Base-by-base conservation (phyloP, 306 rosid genomes). In the Rosa persica region DNA sequence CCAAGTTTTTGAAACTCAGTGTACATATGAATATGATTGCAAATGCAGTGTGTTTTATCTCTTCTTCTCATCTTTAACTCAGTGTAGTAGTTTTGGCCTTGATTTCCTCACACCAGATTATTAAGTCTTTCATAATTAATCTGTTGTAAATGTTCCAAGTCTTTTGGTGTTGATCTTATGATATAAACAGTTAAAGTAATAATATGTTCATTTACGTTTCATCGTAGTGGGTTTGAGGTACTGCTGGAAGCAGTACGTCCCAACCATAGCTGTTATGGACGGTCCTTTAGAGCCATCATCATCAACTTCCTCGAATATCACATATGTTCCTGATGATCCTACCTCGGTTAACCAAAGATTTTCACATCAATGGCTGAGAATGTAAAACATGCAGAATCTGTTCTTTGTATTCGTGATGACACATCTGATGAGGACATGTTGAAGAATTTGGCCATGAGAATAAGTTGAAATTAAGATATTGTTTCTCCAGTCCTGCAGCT, bases 401-500 rank as follows among this genome's bases (percentile, higher is more conserved):
- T 90, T 74, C 76, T 92, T 70, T 92, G 97, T 79, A 89, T 92
- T 75, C 93, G 97, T 11, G 95, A 92, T 39, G 97, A 90, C 87
- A 90, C 91, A 92, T 92, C 97, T 25, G 97, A 92, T 46, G 95
- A 92, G 81, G 97, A 92, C 84, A 92, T 92, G 97, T 92, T 87
- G 97, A 88, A 74, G 82, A 79, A 74, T 84, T 90, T 61, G 86
- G 86, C 16, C 81, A 80, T 74, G 85, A 87, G 44, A 83, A 30
- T 30, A 30, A 77, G 78, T 87, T 89, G 54, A 81, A 87, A 27
- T 27, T 27, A 27, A 66, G 86, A 87, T 51, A 75, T 86, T 83
- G 90, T 92, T 78, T 76, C 90, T 57, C 23, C 65, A 84, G 84
- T 64, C 77, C 87, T 68, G 84, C 90, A 27, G 88, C 88, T 42